Evolutionary conservation across 2,329 filamentous ascomycete species (phyloP), one percentile per base, ranked within the genome.

Genomic region (Blastomyces percursus): DNA sequence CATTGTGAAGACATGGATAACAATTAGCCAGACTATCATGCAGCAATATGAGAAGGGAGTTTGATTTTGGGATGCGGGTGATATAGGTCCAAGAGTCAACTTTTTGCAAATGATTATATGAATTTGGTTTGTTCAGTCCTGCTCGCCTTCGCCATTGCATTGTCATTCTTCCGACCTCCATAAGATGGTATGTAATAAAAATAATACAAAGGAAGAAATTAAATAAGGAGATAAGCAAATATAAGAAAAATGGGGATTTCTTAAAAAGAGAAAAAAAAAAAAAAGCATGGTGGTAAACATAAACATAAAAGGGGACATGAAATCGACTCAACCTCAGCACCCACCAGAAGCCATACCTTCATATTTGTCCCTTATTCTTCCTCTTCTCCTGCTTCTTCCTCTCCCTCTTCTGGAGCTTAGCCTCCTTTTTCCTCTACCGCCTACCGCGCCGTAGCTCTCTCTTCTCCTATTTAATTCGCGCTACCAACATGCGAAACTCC

Each of bases 401-500:
- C 54, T 55, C 50, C 44, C 55, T 63, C 48, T 27, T 64, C 30
- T 51, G 50, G 52, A n/a, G 64, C 63, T 50, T 63, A 24, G 58
- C 64, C 32, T 64, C 67, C 61, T 65, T 65, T 59, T 61, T 65
- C 38, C 63, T 60, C 55, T 64, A 62, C 64, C 62, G 63, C 60
- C 63, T 64, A 56, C n/a, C 59, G 44, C 59, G 61, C 57, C 63
- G 62, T 62, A 69, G 63, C 65, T 69, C 64, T 65, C 64, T 65
- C 67, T 66, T 62, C 63, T 65, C 66, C 52, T 64, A 9, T 60
- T 51, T 58, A 0, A 75, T 74, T 4, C 74, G 71, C 3, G 69
- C 69, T 19, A 73, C 64, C 6, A 75, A 67, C 9, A 73, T 71
- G 11, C 70, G 67, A 63, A 77, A 77, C 3, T 73, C 74, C 58